Evolutionary conservation across 2,329 filamentous ascomycete species (phyloP).

Genomic region (Claviceps fusiformis): DNA sequence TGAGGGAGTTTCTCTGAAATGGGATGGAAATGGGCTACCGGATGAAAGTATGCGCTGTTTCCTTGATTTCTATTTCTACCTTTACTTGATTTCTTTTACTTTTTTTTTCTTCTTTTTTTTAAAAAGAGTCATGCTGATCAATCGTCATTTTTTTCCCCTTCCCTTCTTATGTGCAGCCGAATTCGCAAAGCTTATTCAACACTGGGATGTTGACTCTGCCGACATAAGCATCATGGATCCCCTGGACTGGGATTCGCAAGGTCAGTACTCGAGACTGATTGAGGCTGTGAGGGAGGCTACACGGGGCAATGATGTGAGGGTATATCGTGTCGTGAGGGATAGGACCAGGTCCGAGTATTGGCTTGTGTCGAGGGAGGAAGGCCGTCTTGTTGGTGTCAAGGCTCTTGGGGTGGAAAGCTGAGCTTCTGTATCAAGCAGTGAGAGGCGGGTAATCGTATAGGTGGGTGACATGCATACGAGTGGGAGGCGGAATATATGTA

Average conservation of each 20-base stretch:
- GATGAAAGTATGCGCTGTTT: conserved; percentile 42
- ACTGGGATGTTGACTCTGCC: conserved; percentile 37
- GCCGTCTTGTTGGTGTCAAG: conserved; percentile 62
- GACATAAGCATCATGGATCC: conserved; percentile 53
- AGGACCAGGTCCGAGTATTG: conserved; percentile 64
- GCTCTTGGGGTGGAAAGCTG: conserved; percentile 57
- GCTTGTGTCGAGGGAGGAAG: conserved; percentile 51
- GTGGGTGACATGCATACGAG: too few species aligned
- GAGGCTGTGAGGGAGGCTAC: conserved; percentile 54
- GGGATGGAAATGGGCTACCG: conserved; percentile 39
- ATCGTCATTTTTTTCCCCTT: too few species aligned
- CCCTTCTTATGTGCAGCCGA: conserved; percentile 41
- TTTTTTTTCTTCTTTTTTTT: too few species aligned
- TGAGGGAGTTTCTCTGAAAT: conserved; percentile 57
- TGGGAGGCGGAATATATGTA: too few species aligned
- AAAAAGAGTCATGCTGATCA: background rate
- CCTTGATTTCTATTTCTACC: too few species aligned
- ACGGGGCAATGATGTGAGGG: conserved; percentile 53
- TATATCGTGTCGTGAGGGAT: conserved; percentile 57
- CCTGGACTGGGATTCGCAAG: conserved; percentile 58
- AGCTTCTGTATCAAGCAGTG: conserved; percentile 3
- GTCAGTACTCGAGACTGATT: conserved; percentile 55
- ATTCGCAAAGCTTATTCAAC: conserved; percentile 54
- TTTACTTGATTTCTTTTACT: too few species aligned
- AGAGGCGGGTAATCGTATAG: too few species aligned